Conservation (phyloP, 345 rosid genomes). For the Heritiera fomes region DNA sequence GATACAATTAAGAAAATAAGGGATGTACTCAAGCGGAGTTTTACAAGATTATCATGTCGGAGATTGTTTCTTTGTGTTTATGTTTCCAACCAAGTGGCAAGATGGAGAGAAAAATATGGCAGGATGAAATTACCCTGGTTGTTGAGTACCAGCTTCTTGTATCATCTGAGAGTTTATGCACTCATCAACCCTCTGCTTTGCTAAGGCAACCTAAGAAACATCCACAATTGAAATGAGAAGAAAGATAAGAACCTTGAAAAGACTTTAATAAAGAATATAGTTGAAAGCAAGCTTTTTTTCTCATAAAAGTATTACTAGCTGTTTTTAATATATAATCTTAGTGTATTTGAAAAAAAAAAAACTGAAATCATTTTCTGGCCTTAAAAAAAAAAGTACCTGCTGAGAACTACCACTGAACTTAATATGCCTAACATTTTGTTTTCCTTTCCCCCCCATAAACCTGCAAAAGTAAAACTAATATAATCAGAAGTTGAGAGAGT, state of each 20-base stretch:
- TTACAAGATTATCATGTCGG: not conserved
- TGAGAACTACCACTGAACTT: constrained; percentile 60
- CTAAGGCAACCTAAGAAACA: constrained; percentile 55
- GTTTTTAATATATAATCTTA: not conserved
- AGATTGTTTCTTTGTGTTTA: not conserved
- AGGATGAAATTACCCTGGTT: constrained; percentile 25
- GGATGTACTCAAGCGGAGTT: not conserved
- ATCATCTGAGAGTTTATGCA: constrained; percentile 58
- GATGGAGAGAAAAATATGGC: not conserved
- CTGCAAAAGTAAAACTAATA: constrained; percentile 25
- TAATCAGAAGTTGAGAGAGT: not conserved
- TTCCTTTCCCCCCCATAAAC: constrained; percentile 68
- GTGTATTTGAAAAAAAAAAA: not conserved
- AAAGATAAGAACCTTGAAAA: not conserved
- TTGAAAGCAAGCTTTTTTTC: not conserved
- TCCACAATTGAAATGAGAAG: not conserved
- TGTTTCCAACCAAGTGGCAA: not conserved
- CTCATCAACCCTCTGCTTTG: constrained; percentile 71
- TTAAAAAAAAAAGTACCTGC: constrained; percentile 38
- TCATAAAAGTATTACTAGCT: not conserved
- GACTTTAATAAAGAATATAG: not conserved
- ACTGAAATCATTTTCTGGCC: not conserved
- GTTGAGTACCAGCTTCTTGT: constrained; percentile 42
- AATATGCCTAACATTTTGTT: constrained; percentile 51
- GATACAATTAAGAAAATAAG: not conserved